These are phyloP conservation scores for Hymenoscyphus fructigenus DNA, from an alignment of 2,329 filamentous ascomycete species.

Conservation along the genomic window DNA sequence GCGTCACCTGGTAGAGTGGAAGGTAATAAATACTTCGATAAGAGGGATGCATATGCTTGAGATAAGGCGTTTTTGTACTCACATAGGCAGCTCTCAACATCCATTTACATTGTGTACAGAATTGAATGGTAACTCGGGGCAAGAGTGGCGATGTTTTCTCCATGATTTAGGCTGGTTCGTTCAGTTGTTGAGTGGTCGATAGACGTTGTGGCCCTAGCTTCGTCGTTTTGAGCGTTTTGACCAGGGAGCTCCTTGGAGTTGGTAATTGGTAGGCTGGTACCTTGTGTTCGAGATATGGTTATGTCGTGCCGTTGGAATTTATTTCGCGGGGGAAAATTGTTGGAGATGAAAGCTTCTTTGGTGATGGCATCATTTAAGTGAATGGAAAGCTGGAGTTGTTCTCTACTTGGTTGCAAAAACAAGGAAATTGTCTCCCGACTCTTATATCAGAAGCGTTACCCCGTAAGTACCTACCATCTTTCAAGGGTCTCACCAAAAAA, in stretches of 20 bases:
- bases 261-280: neutral
- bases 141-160: conserved; percentile 40
- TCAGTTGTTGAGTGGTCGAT: neutral
- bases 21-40: neutral
- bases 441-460: too few relatives aligned
- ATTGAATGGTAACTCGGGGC: conserved; percentile 82
- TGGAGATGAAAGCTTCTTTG: neutral
- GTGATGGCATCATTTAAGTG: neutral
- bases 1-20: neutral
- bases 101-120: conserved; percentile 91
- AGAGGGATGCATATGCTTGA: neutral
- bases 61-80: conserved; percentile 36
- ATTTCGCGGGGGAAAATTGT: neutral
- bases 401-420: neutral
- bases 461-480: too few relatives aligned
- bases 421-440: too few relatives aligned
- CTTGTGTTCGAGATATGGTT: neutral
- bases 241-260: conserved; percentile 7
- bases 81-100: conserved; percentile 85
- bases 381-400: neutral
- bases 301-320: neutral
- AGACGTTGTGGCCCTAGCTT: conserved; percentile 4
- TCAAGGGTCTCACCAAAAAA: neutral
- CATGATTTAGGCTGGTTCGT: conserved; percentile 1
- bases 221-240: too few relatives aligned